Conservation (phyloP, 768 basidiomycete species). For the Podaxis mareebaensis region DNA sequence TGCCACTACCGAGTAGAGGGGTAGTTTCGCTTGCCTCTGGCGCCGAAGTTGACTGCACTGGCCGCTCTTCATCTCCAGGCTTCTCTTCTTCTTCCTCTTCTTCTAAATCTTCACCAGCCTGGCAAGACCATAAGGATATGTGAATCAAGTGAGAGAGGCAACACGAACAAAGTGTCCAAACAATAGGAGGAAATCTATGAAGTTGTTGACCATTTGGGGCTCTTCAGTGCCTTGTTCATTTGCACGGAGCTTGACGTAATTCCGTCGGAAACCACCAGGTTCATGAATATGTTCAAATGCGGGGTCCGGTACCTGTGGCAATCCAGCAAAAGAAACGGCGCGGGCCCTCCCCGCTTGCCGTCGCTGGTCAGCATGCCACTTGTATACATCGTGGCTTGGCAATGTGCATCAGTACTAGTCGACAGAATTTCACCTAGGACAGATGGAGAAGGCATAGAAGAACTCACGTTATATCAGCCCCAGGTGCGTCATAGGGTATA, state of each 20-base stretch:
- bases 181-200: constrained; percentile 91
- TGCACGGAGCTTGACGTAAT: constrained; percentile 77
- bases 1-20: constrained; percentile 46
- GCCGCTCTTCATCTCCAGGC: constrained; percentile 68
- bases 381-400: constrained; percentile 85
- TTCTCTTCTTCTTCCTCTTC: constrained; percentile 85
- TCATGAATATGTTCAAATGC: constrained; percentile 92
- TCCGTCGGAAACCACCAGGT: constrained; percentile 91
- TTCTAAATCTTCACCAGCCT: constrained; percentile 92
- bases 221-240: constrained; percentile 66
- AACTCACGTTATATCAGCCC: constrained; percentile 91
- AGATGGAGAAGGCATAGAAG: constrained; percentile 20
- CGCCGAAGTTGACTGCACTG: constrained; percentile 23
- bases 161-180: constrained; percentile 93
- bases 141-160: background rate
- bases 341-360: constrained; percentile 62
- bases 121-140: constrained; percentile 4
- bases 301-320: constrained; percentile 60
- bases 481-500: constrained; percentile 84
- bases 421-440: background rate
- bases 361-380: constrained; percentile 83
- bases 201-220: constrained; percentile 72
- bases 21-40: constrained; percentile 48
- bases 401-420: constrained; percentile 7
- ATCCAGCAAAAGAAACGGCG: constrained; percentile 68